Conservation (phyloP, 73 alveolate species). For the Durusdinium trenchii region DNA sequence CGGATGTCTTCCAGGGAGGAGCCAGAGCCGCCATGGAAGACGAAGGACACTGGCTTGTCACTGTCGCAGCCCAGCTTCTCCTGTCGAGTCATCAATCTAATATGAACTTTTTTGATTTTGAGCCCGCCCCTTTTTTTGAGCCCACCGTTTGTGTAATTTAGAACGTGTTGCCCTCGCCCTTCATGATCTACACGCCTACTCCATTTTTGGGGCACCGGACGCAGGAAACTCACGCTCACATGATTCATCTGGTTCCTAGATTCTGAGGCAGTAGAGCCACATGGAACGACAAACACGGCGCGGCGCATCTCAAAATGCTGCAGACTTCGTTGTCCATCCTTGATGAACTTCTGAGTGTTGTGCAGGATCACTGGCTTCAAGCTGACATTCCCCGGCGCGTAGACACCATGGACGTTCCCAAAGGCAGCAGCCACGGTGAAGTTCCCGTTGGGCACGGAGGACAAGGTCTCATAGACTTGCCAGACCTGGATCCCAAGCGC, state of each 20-base stretch:
- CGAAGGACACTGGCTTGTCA: slow-evolving; percentile 93
- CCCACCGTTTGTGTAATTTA: no score
- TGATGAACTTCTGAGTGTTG: slow-evolving; percentile 95
- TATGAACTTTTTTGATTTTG: background rate
- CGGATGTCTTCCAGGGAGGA: slow-evolving; percentile 89
- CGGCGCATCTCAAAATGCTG: no score
- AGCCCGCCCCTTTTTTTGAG: no score
- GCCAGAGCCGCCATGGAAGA: slow-evolving; percentile 93
- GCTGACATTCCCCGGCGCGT: slow-evolving; percentile 84
- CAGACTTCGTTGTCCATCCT: no score
- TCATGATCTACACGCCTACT: no score
- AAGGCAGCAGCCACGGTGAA: slow-evolving; percentile 94
- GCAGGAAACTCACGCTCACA: no score
- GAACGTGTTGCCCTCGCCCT: no score
- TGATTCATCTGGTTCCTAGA: no score
- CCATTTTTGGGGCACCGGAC: no score
- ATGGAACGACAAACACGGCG: no score
- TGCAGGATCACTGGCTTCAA: slow-evolving; percentile 94
- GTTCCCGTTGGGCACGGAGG: slow-evolving; percentile 81
- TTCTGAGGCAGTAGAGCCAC: no score
- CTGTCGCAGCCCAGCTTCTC: slow-evolving; percentile 89
- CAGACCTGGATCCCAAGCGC: no score
- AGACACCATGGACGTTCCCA: slow-evolving; percentile 94
- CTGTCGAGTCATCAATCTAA: background rate
- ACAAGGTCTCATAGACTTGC: slow-evolving; percentile 69